phyloP scores from a whole-genome alignment of 1,139 yeast species.

The Neolecta irregularis region DNA sequence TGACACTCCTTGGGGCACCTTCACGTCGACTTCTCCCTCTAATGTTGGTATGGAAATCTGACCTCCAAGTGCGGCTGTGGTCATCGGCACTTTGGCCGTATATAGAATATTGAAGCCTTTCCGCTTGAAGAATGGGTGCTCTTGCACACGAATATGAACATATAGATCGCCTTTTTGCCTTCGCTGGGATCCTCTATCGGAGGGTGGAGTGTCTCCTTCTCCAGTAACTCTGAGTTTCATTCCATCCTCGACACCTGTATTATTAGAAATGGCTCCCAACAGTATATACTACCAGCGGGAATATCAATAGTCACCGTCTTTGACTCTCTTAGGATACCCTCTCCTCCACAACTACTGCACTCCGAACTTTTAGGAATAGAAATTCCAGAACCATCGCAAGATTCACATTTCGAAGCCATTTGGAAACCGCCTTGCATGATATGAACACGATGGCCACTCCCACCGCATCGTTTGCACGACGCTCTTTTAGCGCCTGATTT shows the following conservation, averaged over 20 bases:
- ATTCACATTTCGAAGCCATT: conserved; percentile 82
- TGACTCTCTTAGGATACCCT: conserved; percentile 59
- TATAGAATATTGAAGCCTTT: conserved; percentile 49
- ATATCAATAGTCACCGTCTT: conserved; percentile 64
- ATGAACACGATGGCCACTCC: conserved; percentile 83
- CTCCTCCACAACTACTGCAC: conserved; percentile 73
- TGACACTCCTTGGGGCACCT: conserved; percentile 78
- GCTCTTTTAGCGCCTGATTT: conserved; percentile 59
- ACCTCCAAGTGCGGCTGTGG: conserved; percentile 96
- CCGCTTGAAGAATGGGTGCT: conserved; percentile 57
- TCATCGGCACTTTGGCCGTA: conserved; percentile 61
- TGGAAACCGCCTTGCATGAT: conserved; percentile 86
- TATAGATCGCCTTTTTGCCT: conserved; percentile 57
- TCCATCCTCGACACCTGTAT: conserved; percentile 47
- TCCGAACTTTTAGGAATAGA: conserved; percentile 50
- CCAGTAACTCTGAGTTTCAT: conserved; percentile 70
- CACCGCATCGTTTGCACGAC: conserved; percentile 80
- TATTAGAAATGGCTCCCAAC: neutral
- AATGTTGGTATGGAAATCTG: conserved; percentile 74
- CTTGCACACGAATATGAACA: conserved; percentile 60
- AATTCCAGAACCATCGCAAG: conserved; percentile 84
- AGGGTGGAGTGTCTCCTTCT: conserved; percentile 73
- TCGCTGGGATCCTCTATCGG: conserved; percentile 19
- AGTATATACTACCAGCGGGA: conserved; percentile 47
- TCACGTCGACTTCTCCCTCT: conserved; percentile 44